Evolutionary conservation across 1,284 basidiomycete species (phyloP).

Genomic region (Tranzscheliella williamsii): DNA sequence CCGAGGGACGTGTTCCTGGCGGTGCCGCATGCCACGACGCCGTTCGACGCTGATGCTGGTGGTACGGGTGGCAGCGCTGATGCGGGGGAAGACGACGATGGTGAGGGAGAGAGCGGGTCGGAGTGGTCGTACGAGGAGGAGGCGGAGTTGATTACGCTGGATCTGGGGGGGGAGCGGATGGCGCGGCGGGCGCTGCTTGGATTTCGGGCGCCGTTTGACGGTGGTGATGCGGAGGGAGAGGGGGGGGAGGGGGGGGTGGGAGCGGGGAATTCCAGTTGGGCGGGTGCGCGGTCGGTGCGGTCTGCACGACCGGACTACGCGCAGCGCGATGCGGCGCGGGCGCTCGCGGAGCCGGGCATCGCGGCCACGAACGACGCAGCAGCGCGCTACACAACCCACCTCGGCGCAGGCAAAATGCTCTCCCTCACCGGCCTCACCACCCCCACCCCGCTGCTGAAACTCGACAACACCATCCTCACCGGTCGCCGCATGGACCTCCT

Average conservation of each 20-base stretch:
- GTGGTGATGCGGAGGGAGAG: not conserved
- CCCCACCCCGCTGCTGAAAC: slow-evolving; percentile 16
- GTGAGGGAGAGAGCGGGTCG: slow-evolving; percentile 4
- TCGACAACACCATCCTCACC: slow-evolving; percentile 18
- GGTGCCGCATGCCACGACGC: slow-evolving; percentile 3
- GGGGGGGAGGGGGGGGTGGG: not conserved
- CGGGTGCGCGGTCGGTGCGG: not conserved
- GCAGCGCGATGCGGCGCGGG: not conserved
- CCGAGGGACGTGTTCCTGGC: slow-evolving; percentile 12
- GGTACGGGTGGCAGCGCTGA: no score
- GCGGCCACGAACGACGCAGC: not conserved
- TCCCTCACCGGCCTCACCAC: slow-evolving; percentile 31
- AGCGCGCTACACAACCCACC: slow-evolving; percentile 1
- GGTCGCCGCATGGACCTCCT: slow-evolving; percentile 13
- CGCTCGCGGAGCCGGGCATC: not conserved
- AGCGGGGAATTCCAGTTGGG: not conserved
- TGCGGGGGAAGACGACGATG: not conserved
- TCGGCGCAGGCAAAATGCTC: slow-evolving; percentile 15
- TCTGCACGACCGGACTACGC: not conserved
- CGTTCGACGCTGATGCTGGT: slow-evolving; percentile 13
- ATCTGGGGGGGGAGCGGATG: slow-evolving; percentile 16
- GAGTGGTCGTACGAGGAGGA: slow-evolving; percentile 26
- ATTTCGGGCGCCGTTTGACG: slow-evolving; percentile 6
- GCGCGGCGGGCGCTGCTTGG: slow-evolving; percentile 20
- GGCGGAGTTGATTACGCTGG: slow-evolving; percentile 24